Evolutionary conservation across 129 eudicot genomes (phyloP).

Genomic region (Logfia minima): DNA sequence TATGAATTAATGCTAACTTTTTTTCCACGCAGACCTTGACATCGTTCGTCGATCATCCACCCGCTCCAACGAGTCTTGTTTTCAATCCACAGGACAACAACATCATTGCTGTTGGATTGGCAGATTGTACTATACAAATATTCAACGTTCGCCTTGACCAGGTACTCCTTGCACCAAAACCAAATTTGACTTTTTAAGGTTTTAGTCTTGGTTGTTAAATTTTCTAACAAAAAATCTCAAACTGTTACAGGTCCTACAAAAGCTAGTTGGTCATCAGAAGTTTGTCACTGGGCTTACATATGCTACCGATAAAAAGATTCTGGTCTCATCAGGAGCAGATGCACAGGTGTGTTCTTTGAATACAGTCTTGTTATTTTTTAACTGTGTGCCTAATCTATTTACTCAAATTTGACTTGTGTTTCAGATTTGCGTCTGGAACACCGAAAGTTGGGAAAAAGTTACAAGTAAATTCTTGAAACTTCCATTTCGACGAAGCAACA

Average conservation of each 20-base stretch:
- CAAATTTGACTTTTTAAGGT: neutral
- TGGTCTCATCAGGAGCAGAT: slow-evolving; percentile 54
- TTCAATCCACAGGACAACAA: slow-evolving; percentile 5
- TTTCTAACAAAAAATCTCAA: neutral
- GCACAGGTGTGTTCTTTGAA: slow-evolving; percentile 33
- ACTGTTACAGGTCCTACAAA: slow-evolving; percentile 29
- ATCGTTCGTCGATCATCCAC: neutral
- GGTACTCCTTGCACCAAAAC: slow-evolving; percentile 14
- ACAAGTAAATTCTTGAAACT: slow-evolving; percentile 35
- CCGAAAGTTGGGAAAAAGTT: slow-evolving; percentile 33
- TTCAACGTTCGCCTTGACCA: neutral
- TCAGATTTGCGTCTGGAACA: slow-evolving; percentile 47
- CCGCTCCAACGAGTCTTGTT: neutral
- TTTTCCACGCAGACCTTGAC: neutral
- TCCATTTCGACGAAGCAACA: slow-evolving; percentile 32
- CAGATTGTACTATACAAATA: neutral
- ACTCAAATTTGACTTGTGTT: slow-evolving; percentile 5
- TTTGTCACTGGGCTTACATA: slow-evolving; percentile 52
- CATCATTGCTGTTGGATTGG: neutral
- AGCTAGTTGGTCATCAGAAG: slow-evolving; percentile 43
- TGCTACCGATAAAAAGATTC: slow-evolving; percentile 33
- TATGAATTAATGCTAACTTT: neutral
- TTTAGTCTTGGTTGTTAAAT: neutral
- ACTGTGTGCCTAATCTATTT: neutral
- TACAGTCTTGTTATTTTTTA: neutral